A percentile compares a stretch with the other conserved stretches of the same genome.
These are phyloP conservation scores for Lagerstroemia speciosa DNA, from an alignment of 345 rosid species.

Conservation along the genomic window DNA sequence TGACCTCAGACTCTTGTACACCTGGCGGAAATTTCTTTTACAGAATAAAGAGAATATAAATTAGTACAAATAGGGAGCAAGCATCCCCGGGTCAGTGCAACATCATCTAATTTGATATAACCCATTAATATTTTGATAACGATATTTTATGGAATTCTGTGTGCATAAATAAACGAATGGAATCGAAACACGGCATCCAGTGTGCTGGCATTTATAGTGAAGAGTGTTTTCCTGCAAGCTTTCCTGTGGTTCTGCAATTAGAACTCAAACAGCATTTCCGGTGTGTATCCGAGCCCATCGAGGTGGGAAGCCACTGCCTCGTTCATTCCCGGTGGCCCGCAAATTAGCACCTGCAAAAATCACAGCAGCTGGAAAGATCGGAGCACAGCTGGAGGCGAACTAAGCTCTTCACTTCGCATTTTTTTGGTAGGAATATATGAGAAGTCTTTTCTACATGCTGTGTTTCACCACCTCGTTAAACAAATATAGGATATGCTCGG, in stretches of 20 bases:
- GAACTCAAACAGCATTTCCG: slow-evolving; percentile 42
- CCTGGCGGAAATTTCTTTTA: no score
- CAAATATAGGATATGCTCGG: no score
- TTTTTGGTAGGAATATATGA: background rate
- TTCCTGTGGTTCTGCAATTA: slow-evolving; percentile 8
- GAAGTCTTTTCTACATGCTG: background rate
- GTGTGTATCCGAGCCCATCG: slow-evolving; percentile 29
- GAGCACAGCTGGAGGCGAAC: background rate
- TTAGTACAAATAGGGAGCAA: no score
- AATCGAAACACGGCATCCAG: background rate
- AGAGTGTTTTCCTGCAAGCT: background rate
- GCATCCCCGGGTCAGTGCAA: no score
- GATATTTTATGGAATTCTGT: background rate
- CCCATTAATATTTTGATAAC: no score
- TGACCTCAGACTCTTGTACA: no score
- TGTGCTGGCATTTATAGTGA: no score
- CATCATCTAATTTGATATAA: no score
- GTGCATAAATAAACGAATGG: no score
- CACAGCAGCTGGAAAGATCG: background rate
- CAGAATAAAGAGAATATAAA: no score
- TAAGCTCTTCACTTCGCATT: background rate
- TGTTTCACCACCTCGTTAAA: no score
- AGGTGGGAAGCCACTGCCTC: slow-evolving; percentile 35
- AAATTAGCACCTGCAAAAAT: slow-evolving; percentile 27
- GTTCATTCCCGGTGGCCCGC: slow-evolving; percentile 46